Percentiles rank a stretch among this genome's conserved stretches.
These are phyloP conservation scores for Fusarium lyarnte DNA, from an alignment of 2,329 filamentous ascomycete species.

Conservation along the genomic window DNA sequence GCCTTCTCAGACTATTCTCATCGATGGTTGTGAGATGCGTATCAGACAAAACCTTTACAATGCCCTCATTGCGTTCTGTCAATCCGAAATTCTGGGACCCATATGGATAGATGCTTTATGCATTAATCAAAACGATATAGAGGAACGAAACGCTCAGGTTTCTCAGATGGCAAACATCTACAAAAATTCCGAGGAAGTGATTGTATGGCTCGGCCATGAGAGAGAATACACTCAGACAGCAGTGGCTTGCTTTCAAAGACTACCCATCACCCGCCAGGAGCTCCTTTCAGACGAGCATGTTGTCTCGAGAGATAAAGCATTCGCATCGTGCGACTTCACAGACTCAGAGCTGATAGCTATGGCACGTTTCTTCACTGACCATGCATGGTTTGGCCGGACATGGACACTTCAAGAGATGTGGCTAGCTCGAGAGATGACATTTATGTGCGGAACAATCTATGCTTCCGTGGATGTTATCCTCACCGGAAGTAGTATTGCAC, in stretches of 20 bases:
- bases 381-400: neutral
- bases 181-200: neutral
- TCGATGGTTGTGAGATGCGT: neutral
- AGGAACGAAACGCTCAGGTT: neutral
- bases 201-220: neutral
- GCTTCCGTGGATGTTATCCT: neutral
- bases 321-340: neutral
- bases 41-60: neutral
- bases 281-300: neutral
- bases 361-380: neutral
- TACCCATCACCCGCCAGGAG: neutral
- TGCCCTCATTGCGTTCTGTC: neutral
- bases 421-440: neutral
- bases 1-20: neutral
- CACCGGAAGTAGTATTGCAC: neutral
- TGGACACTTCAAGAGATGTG: conserved; percentile 12
- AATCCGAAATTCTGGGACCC: neutral
- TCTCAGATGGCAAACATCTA: neutral
- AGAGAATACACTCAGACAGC: neutral
- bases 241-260: neutral
- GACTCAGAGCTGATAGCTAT: neutral
- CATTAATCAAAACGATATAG: neutral
- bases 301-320: neutral
- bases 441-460: neutral
- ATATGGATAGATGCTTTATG: conserved; percentile 2